Base-by-base conservation (phyloP, 2,329 filamentous ascomycete species). In the Talaromyces sp. region DNA sequence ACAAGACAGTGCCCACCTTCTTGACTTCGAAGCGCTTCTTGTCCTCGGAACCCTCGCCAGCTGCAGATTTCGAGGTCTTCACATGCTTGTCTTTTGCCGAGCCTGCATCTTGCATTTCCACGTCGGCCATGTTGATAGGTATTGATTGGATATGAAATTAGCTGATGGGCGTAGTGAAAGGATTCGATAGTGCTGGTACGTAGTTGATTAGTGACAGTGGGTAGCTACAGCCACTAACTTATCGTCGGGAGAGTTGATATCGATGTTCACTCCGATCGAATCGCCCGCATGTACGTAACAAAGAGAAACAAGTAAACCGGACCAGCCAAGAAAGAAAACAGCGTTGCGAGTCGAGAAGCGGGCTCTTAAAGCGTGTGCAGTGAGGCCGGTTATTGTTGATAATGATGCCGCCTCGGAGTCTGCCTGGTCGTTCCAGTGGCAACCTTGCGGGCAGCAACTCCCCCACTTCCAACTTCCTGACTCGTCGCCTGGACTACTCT, bases 1-100 rank as follows among this genome's bases (percentile, higher is more conserved):
- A 22, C 15, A 51, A 21, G n/a, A 62, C 60, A 40, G 28, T 22
- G 54, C 73, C 62, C 75, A 95, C 94, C 88, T 99, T 99, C 80
- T 99, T 99, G 63, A 99, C 93, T 74, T 99, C 94, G 65, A 99
- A 99, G 64, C 90, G 89, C 81, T 97, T 96, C 84, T 95, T 97
- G 54, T 79, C 84, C 64, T 93, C 89, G 37, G 67, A 71, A 45
- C 75, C 75, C 60, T 82, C 79, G 37, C 67, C 64, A 39, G 72
- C 75, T 57, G 82, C 83, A 60, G 75, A 72, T 63, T 81, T 82
- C 17, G 75, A 69, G 41, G 81, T 82, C 74, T 86, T 89, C 25
- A 80, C 77, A 17, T 76, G 53, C 33, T 56, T 54, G 37, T 55
- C 56, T 35, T 53, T 57, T 45, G 76, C 74, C 39, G 81, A 75